Conservation (phyloP, 208 protist genomes). For the Acanthamoeba polyphaga region DNA sequence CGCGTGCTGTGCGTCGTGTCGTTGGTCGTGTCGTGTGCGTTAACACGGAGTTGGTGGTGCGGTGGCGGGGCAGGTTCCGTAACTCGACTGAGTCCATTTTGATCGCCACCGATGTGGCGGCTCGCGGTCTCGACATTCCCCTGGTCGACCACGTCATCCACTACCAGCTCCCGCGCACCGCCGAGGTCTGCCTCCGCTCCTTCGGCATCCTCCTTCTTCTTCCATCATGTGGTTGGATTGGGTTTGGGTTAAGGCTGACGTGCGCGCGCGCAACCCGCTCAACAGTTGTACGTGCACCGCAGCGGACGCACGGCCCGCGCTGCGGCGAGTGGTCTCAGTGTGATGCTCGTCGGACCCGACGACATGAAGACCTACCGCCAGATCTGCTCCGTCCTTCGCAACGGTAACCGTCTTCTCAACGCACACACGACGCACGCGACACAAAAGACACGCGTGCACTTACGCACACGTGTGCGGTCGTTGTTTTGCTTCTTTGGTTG, state of each 20-base stretch:
- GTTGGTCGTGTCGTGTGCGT: too few relatives aligned
- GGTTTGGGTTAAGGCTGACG: too few relatives aligned
- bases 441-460: neutral
- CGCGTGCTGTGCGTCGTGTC: neutral
- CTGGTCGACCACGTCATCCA: conserved; percentile 97
- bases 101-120: conserved; percentile 91
- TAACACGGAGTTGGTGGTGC: too few relatives aligned
- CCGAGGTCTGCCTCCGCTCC: conserved; percentile 87
- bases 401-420: neutral
- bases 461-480: neutral
- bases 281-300: conserved; percentile 96
- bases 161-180: conserved; percentile 96
- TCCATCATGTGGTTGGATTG: too few relatives aligned
- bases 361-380: conserved; percentile 81
- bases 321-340: conserved; percentile 77
- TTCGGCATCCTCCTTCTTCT: neutral
- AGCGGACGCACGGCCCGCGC: conserved; percentile 97
- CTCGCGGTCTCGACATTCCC: conserved; percentile 95
- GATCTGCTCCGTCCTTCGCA: conserved; percentile 73
- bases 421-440: neutral
- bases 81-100: conserved; percentile 80
- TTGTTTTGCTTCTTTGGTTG: neutral
- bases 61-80: conserved; percentile 72
- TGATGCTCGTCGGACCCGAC: conserved; percentile 85
- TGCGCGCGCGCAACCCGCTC: neutral